Conservation (phyloP, 768 basidiomycete genomes). For the Panaeolus papilionaceus region DNA sequence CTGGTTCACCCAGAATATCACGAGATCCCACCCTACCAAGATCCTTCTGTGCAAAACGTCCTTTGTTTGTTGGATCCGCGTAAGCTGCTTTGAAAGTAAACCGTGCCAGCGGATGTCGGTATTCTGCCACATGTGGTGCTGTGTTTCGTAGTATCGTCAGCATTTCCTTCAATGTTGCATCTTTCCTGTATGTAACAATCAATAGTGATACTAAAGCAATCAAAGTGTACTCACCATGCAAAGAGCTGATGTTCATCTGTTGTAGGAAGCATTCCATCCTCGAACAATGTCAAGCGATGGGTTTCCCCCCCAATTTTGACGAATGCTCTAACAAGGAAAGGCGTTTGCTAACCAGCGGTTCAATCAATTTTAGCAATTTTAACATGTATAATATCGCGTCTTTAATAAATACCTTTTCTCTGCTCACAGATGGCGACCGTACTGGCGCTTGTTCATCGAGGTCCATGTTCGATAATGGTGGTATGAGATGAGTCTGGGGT, state of each 20-base stretch:
- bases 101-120: constrained; percentile 81
- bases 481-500: constrained; percentile 12
- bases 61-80: constrained; percentile 75
- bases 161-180: constrained; percentile 81
- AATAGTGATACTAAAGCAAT: not conserved
- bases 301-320: constrained; percentile 77
- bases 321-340: constrained; percentile 84
- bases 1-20: constrained; percentile 85
- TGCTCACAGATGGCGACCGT: constrained; percentile 53
- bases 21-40: constrained; percentile 84
- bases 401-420: constrained; percentile 57
- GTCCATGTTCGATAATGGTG: constrained; percentile 22
- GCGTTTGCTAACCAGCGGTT: constrained; percentile 62
- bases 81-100: constrained; percentile 84
- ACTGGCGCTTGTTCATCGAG: constrained; percentile 38
- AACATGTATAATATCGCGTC: not conserved
- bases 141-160: constrained; percentile 77
- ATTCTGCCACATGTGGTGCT: constrained; percentile 71
- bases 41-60: constrained; percentile 77
- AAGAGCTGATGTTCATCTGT: constrained; percentile 86
- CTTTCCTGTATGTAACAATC: constrained; percentile 62
- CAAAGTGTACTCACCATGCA: constrained; percentile 61
- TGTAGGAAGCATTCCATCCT: constrained; percentile 77
- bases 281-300: constrained; percentile 76
- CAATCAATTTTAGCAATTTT: not conserved